Base-by-base conservation (phyloP, 2,329 filamentous ascomycete species). In the Colletotrichum caudatum region DNA sequence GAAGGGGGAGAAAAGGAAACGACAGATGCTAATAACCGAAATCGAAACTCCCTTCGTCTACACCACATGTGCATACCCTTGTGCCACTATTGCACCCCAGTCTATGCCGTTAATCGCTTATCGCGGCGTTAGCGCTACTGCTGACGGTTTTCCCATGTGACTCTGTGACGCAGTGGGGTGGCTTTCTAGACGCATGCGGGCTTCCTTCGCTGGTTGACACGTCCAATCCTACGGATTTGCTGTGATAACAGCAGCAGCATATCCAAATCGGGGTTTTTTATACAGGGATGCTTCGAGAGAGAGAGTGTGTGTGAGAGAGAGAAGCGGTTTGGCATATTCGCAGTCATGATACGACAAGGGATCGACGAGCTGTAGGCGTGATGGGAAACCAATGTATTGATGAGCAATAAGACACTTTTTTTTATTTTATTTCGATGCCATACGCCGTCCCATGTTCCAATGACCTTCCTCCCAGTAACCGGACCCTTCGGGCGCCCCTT, bases 361-460 rank as follows among this genome's bases (percentile, higher is more conserved):
- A 29, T 16, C 29, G 29, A 5, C 26, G 3, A 16, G 8, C 35
- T 12, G 11, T 20, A 44, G 8, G 44, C 18, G 35, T 63, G 14
- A 37, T 50, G 35, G 48, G 48, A 53, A 63, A 26, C 48, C 46
- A 53, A 69, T 57, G 18, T 72, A 60, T 72, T 64, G 66, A 59
- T 71, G 20, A 69, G 69, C 66, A 72, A 59, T 29, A 56, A 72
- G 65, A 50, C 64, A 63, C 29, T 51, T 71, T 69, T 68, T 54
- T 68, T 9, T 18, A n/a, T n/a, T n/a, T n/a, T n/a, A 12, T 57
- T 60, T 60, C 66, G 61, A 71, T 72, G 70, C 67, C 61, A 71
- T 71, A 66, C 70, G 70, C 70, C 70, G 41, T 48, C 51, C 56
- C 54, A 29, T 62, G 37, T 63, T 50, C 66, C 61, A 4, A 39